Base-by-base conservation (phyloP, 257 asterid genomes). In the Solanum appendiculatum region DNA sequence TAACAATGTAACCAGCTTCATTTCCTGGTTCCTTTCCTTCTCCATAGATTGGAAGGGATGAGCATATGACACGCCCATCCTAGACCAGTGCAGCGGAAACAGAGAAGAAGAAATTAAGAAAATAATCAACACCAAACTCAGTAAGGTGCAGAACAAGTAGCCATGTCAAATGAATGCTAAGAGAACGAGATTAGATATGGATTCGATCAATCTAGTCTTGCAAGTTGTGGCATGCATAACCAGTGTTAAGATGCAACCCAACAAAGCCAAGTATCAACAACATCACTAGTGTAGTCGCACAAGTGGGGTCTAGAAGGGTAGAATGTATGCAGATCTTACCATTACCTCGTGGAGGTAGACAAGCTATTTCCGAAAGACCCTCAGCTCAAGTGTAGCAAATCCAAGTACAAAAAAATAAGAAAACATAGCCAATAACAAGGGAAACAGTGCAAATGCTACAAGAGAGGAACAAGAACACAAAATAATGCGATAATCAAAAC, bases 1-100 rank as follows among this genome's bases (percentile, higher is more conserved):
- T 95, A 95, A 96, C 98, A 1, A 94, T 90, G 89, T 91, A 94
- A 84, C 99, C 99, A 15, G 93, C 94, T 91, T 96, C 98, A 51
- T 96, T 93, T 85, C 99, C 98, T 63, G 92, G 90, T 90, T 95
- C 97, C 8, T 91, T 87, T 68, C 98, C 98, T 5, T 84, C 86
- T 75, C 98, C 99, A n/a, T 95, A 96, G 5, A 88, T 92, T 51
- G 98, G 98, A 70, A 46, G 5, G 0, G 99, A 96, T 8, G 95
- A 92, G 91, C 99, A 96, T 91, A 94, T 91, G 51, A 85, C 91
- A 74, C 95, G 89, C 78, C 98, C 97, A 84, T 93, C 96, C 99
- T 96, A 89, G 42, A 89, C 25, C 85, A 86, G 23, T 75, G 60
- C 85, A 88, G 84, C 2, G 1, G 37, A 25, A 42, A 77, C 21